Evolutionary conservation across 495 filamentous ascomycete species (phyloP), one percentile per base, ranked within the genome.

Genomic region (Tetracladium marchalianum): DNA sequence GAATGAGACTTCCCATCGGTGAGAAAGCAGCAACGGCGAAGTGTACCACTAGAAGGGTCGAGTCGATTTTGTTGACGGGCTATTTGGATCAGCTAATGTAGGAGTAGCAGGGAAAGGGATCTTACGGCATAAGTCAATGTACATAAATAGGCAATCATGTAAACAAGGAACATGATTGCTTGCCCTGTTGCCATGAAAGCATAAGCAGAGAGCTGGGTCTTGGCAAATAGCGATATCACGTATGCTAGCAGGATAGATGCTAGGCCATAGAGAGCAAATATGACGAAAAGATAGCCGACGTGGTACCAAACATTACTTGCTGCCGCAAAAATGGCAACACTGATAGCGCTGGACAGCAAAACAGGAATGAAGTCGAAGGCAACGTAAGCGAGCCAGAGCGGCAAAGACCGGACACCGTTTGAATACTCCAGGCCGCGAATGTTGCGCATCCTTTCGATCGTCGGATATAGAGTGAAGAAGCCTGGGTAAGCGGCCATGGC

Each of bases 401-500:
- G 82, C 1, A 86, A 54, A 0, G 75, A 73, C 32, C 81, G 69
- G 10, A 87, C 85, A 42, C 85, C 86, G 56, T 90, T 93, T 39
- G 84, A 88, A 63, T 90, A 95, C 55, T 95, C 82, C 36, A 95
- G 66, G 11, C 84, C 82, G 31, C 89, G 72, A 27, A 95, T 83
- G 43, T 87, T 81, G 8, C 80, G 64, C 10, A 86, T 67, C 10
- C 88, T 72, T 60, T 95, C 88, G 4, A 83, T 59, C 2, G 85
- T 92, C 18, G 85, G 85, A 63, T 95, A 95, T 13, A 95, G 71
- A 1, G 82, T 78, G 54, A 92, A 93, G 66, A 95, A 87, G 19
- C 78, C 85, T 5, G 88, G 88, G 58, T 80, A 92, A 0, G 78
- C 79, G 13, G 74, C 69, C 68, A 90, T 78, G 12, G 78, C 84